A percentile compares a stretch with the other conserved stretches of the same genome.
Conservation (phyloP, 352 stramenopile genomes). For the Globisporangium acanthophoron region DNA sequence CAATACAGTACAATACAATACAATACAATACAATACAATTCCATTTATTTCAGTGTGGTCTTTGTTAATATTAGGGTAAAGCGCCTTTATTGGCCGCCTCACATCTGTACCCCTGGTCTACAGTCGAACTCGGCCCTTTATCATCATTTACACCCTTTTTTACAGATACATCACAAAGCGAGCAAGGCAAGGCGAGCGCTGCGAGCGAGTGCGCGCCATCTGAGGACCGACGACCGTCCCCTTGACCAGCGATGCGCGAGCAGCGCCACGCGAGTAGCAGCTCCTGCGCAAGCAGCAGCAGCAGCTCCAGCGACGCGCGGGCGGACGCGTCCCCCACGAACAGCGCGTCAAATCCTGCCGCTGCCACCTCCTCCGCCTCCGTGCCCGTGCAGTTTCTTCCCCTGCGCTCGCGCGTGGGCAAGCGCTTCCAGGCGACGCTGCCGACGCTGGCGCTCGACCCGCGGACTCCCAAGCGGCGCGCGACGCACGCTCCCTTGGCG, state of each 20-base stretch:
- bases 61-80: too few relatives aligned
- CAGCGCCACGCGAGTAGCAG: conserved; percentile 10
- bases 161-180: too few relatives aligned
- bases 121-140: too few relatives aligned
- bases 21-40: too few relatives aligned
- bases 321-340: neutral
- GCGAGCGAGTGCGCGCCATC: too few relatives aligned
- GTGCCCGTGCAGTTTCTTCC: conserved; percentile 41
- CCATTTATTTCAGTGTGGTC: too few relatives aligned
- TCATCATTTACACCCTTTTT: too few relatives aligned
- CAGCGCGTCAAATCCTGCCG: neutral
- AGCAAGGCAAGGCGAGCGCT: too few relatives aligned
- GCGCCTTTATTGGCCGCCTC: too few relatives aligned
- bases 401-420: conserved; percentile 74
- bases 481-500: conserved; percentile 24
- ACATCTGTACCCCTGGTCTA: too few relatives aligned
- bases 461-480: conserved; percentile 23
- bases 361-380: neutral
- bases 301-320: conserved; percentile 2
- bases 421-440: conserved; percentile 73
- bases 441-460: conserved; percentile 32
- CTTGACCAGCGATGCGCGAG: conserved; percentile 10
- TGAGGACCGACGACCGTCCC: too few relatives aligned
- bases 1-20: too few relatives aligned
- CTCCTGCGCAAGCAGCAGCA: conserved; percentile 9